These are phyloP conservation scores for Microsporum ferrugineum DNA, from an alignment of 2,329 filamentous ascomycete species.

Conservation along the genomic window DNA sequence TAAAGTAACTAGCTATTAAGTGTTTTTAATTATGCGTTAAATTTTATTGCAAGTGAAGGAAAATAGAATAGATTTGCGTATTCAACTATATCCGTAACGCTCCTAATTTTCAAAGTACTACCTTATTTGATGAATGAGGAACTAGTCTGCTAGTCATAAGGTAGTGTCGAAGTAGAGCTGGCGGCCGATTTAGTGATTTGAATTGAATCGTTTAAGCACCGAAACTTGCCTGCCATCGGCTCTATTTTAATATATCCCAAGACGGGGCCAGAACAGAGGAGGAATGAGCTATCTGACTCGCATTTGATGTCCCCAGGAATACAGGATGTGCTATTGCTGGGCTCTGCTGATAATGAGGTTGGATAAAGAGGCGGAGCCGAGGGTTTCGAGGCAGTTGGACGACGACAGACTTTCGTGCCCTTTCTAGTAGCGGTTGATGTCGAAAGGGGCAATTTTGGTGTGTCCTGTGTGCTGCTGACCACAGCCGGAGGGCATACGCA, in stretches of 20 bases:
- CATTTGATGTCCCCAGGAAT: slow-evolving; percentile 9
- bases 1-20: background rate
- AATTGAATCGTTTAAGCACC: background rate
- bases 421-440: background rate
- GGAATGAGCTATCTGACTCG: slow-evolving; percentile 10
- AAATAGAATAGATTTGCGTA: background rate
- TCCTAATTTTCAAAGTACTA: background rate
- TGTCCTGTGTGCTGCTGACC: background rate
- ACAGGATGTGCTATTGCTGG: slow-evolving; percentile 1
- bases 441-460: background rate
- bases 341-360: background rate
- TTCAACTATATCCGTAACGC: background rate
- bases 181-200: background rate
- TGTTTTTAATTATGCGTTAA: background rate
- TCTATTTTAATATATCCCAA: slow-evolving; percentile 10
- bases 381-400: background rate
- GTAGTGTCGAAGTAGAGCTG: background rate
- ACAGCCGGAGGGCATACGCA: background rate
- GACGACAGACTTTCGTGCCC: background rate
- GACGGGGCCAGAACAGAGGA: slow-evolving; percentile 6
- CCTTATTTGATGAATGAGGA: background rate
- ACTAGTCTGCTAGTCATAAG: background rate
- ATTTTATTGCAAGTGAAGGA: background rate
- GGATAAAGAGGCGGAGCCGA: background rate
- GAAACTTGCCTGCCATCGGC: background rate